phyloP scores from a whole-genome alignment of 257 asterid species.

The Nyctanthes arbortristis region DNA sequence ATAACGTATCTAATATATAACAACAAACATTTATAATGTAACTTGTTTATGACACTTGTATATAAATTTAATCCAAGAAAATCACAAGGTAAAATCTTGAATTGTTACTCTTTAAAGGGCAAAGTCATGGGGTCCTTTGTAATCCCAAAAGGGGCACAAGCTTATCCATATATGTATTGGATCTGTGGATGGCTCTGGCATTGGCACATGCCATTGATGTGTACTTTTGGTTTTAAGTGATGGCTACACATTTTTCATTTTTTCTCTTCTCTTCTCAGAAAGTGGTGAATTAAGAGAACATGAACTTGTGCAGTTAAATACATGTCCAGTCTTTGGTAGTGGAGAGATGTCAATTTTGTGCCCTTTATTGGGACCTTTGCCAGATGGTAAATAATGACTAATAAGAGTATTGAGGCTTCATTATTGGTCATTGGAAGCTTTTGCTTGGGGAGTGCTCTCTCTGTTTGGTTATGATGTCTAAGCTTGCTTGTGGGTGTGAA shows the following conservation, averaged over 20 bases:
- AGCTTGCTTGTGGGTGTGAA: too few species aligned
- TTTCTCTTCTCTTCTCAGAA: not conserved
- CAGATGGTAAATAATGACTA: conserved; percentile 22
- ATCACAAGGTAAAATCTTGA: conserved; percentile 10
- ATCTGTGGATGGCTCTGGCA: conserved; percentile 25
- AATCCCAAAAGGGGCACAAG: conserved; percentile 23
- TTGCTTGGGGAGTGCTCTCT: too few species aligned
- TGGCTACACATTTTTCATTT: conserved; percentile 9
- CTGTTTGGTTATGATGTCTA: too few species aligned
- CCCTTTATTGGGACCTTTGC: conserved; percentile 25
- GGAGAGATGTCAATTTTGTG: not conserved
- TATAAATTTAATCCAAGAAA: not conserved
- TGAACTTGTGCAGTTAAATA: not conserved
- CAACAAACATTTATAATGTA: too few species aligned
- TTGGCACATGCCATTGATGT: conserved; percentile 26
- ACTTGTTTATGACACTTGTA: too few species aligned
- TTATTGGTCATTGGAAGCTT: conserved; percentile 6
- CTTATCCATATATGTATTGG: conserved; percentile 15
- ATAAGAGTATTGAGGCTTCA: not conserved
- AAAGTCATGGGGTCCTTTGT: conserved; percentile 25
- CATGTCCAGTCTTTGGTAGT: conserved; percentile 1
- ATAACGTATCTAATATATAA: too few species aligned
- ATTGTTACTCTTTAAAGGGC: conserved; percentile 17
- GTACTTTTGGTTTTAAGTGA: conserved; percentile 15
- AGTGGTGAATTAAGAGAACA: not conserved